Evolutionary conservation across 768 basidiomycete genomes (phyloP).

Genomic region (Termitomyces sp.): DNA sequence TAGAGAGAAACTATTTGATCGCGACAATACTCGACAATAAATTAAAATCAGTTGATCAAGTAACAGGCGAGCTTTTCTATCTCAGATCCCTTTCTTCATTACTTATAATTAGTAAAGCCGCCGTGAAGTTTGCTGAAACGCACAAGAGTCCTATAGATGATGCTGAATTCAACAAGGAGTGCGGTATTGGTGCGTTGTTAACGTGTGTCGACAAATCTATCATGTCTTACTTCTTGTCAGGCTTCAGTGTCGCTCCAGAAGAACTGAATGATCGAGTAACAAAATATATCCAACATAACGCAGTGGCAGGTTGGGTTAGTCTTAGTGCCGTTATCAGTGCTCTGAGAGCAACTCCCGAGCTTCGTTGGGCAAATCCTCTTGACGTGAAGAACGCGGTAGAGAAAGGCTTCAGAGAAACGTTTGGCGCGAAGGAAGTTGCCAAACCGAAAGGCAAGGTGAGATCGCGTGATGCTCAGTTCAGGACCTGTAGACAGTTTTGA

Average conservation of each 20-base stretch:
- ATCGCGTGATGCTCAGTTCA: neutral
- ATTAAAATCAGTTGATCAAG: constrained; percentile 81
- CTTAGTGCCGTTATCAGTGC: constrained; percentile 64
- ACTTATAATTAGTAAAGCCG: constrained; percentile 39
- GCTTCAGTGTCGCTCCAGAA: constrained; percentile 68
- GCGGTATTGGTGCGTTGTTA: constrained; percentile 76
- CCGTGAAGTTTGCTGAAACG: constrained; percentile 67
- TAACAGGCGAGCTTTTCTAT: constrained; percentile 56
- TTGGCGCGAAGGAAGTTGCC: constrained; percentile 66
- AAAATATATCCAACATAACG: constrained; percentile 50
- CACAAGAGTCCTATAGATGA: constrained; percentile 60
- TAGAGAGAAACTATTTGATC: constrained; percentile 59
- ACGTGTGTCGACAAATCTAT: neutral
- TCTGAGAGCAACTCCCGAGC: constrained; percentile 52
- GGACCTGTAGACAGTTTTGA: neutral
- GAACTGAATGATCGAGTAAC: constrained; percentile 55
- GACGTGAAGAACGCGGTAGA: constrained; percentile 84
- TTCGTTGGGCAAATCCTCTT: constrained; percentile 81
- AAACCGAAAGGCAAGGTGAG: constrained; percentile 65
- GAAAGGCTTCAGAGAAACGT: constrained; percentile 55
- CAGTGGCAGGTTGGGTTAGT: constrained; percentile 66
- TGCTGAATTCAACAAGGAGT: constrained; percentile 66
- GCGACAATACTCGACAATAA: constrained; percentile 65
- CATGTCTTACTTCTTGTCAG: constrained; percentile 33
- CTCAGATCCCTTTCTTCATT: neutral